These are phyloP conservation scores for Penicillium parvum DNA, from an alignment of 495 filamentous ascomycete species.

Conservation along the genomic window DNA sequence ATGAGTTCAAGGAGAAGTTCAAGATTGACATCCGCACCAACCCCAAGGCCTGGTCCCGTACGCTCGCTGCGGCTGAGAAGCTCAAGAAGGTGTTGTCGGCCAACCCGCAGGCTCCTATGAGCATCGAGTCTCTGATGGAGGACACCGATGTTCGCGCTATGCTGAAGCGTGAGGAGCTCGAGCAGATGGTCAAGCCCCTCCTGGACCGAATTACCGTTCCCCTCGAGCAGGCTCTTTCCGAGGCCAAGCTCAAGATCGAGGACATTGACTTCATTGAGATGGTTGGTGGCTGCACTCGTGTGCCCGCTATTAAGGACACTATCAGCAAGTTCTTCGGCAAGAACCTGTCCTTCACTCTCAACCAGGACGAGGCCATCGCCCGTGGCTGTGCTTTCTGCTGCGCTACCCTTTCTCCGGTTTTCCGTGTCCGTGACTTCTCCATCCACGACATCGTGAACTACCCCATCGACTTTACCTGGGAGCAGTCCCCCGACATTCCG, in stretches of 20 bases:
- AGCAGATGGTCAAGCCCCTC: slow-evolving; percentile 82
- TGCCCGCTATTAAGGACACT: slow-evolving; percentile 85
- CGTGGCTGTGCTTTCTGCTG: slow-evolving; percentile 97
- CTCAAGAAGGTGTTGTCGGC: slow-evolving; percentile 98
- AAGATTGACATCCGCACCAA: slow-evolving; percentile 86
- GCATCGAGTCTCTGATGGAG: slow-evolving; percentile 98
- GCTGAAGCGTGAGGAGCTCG: slow-evolving; percentile 91
- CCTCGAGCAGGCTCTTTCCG: slow-evolving; percentile 83
- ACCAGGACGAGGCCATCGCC: slow-evolving; percentile 96
- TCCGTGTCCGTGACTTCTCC: slow-evolving; percentile 97
- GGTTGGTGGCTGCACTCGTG: slow-evolving; percentile 91
- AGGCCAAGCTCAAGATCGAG: slow-evolving; percentile 82
- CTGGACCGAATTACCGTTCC: slow-evolving; percentile 68
- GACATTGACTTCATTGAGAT: slow-evolving; percentile 95
- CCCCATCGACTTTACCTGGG: slow-evolving; percentile 99
- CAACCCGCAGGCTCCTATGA: slow-evolving; percentile 89
- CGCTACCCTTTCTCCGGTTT: slow-evolving; percentile 94
- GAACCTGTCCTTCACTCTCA: slow-evolving; percentile 89
- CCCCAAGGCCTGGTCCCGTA: slow-evolving; percentile 81
- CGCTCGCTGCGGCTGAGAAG: slow-evolving; percentile 87
- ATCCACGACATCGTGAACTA: slow-evolving; percentile 97
- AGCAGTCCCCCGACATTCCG: slow-evolving; percentile 96
- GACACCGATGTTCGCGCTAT: slow-evolving; percentile 85
- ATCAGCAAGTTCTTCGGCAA: slow-evolving; percentile 91
- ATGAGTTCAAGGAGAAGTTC: slow-evolving; percentile 91